Evolutionary conservation across 2,329 filamentous ascomycete species (phyloP).

Genomic region (Tolypocladium capitatum): DNA sequence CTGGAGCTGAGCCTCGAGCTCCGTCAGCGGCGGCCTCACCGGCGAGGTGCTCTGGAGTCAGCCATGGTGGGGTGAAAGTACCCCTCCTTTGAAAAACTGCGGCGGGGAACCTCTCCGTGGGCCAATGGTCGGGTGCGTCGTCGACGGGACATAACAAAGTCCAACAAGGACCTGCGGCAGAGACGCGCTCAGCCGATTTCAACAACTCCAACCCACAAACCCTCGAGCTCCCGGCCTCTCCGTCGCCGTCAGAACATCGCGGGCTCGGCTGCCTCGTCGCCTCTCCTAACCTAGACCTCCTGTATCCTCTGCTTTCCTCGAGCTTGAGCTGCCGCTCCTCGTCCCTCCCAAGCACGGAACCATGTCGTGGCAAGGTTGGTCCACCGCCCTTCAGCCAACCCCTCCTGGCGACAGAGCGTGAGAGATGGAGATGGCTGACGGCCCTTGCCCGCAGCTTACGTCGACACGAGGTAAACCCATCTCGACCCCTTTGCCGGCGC

Average conservation of each 20-base stretch:
- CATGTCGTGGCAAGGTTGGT: conserved; percentile 66
- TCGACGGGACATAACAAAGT: neutral
- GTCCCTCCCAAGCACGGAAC: conserved; percentile 13
- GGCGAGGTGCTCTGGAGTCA: neutral
- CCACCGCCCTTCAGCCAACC: conserved; percentile 13
- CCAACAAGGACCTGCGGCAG: no score
- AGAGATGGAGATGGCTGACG: conserved; percentile 6
- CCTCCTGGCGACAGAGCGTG: conserved; percentile 9
- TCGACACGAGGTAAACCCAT: conserved; percentile 34
- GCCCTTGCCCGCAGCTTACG: conserved; percentile 27
- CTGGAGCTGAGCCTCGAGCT: neutral
- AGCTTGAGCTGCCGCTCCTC: conserved; percentile 1
- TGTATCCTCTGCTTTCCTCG: neutral
- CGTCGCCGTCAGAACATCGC: neutral
- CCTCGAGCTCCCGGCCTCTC: neutral
- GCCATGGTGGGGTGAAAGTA: conserved; percentile 6
- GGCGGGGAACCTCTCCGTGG: conserved; percentile 4
- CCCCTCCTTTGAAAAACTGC: conserved; percentile 6
- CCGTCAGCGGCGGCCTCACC: no score
- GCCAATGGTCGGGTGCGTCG: neutral
- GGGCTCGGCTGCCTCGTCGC: neutral
- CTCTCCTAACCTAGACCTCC: neutral
- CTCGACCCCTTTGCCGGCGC: neutral
- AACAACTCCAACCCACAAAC: neutral
- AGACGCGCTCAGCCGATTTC: neutral